Base-by-base conservation (phyloP, 495 filamentous ascomycete species). In the Penicillium dipodomyicola region DNA sequence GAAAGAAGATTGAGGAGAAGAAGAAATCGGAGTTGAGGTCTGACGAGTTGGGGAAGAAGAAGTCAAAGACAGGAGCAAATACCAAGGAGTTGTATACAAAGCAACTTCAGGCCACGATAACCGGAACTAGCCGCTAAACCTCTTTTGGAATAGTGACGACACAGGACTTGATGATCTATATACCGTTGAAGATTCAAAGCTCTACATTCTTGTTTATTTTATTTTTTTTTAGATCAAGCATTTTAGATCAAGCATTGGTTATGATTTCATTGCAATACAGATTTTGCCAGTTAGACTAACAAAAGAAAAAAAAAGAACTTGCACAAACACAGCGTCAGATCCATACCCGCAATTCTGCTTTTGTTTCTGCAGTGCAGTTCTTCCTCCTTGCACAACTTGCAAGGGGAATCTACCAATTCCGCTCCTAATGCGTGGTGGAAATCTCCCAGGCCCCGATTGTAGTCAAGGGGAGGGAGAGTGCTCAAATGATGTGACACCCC, bases 71-170 rank as follows among this genome's bases (percentile, higher is more conserved):
- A 52, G 56, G 58, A 53, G 62, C 62, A 63, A 63, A 63, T 63
- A 65, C 54, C 29, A 54, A 30, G 54, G 64, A 63, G 52, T 46
- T 56, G 44, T 54, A 58, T 68, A 68, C 58, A 64, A 60, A 68
- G 54, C 57, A 59, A 59, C 67, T 74, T 74, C 71, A 76, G 73
- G 73, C 70, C 73, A 76, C 73, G 71, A 72, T 76, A 54, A 62
- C 70, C 70, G 66, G 64, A 76, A 74, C 70, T 69, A 41, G 30
- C 19, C 68, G 57, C 71, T 74, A 74, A 59, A 55, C 73, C 65
- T 2, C 1, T 52, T 67, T 40, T 20, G 68, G 70, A 22, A 49
- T 63, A 62, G 68, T 74, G 71, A 74, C 71, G 69, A 64, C 67
- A 73, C 46, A 37, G 30, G 29, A 22, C 58, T 59, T 57, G 22